These are phyloP conservation scores for Penicillium brevicompactum DNA, from an alignment of 2,329 filamentous ascomycete species.

Conservation along the genomic window DNA sequence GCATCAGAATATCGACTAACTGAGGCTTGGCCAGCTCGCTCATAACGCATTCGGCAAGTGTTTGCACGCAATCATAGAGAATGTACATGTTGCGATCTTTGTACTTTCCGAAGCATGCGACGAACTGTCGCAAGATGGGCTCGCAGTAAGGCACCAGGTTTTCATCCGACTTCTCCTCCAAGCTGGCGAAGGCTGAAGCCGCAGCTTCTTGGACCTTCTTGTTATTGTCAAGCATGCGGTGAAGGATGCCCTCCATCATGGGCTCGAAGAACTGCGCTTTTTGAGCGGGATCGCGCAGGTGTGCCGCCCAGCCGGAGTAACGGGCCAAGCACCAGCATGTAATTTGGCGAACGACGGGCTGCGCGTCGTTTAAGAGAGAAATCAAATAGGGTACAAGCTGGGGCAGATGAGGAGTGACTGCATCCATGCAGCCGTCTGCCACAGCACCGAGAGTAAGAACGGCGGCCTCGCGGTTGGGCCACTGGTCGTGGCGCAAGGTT, in stretches of 20 bases:
- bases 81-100: constrained; percentile 99
- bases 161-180: constrained; percentile 89
- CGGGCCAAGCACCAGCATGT: constrained; percentile 96
- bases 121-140: constrained; percentile 89
- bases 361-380: constrained; percentile 76
- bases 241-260: constrained; percentile 94
- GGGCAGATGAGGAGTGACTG: constrained; percentile 85
- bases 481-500: constrained; percentile 84
- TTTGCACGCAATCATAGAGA: constrained; percentile 97
- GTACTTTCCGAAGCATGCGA: constrained; percentile 89
- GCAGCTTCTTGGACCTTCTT: constrained; percentile 98
- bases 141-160: constrained; percentile 81
- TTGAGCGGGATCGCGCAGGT: constrained; percentile 66
- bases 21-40: constrained; percentile 77
- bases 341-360: constrained; percentile 92
- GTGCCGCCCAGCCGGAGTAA: constrained; percentile 89
- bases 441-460: constrained; percentile 93
- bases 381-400: constrained; percentile 90
- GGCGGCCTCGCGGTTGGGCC: constrained; percentile 90
- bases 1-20: constrained; percentile 86
- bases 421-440: constrained; percentile 88
- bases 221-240: constrained; percentile 94
- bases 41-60: constrained; percentile 87
- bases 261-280: constrained; percentile 84
- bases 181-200: constrained; percentile 90